phyloP scores from a whole-genome alignment of 2,329 filamentous ascomycete species.

The Fusarium solani-melongenae region DNA sequence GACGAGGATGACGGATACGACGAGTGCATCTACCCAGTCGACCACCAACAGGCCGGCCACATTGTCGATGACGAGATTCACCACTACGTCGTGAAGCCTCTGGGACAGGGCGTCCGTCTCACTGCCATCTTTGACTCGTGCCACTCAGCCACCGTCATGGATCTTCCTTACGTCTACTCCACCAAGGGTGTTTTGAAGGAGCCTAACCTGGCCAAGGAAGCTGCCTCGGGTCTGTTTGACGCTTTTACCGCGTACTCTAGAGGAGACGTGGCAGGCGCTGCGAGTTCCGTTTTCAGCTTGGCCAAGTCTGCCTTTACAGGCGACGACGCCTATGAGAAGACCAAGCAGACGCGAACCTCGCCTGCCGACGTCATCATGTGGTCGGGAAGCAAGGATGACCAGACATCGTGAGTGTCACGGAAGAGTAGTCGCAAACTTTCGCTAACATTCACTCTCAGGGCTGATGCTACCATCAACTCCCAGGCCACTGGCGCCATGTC shows the following conservation, averaged over 20 bases:
- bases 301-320: constrained; percentile 89
- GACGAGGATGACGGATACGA: constrained; percentile 84
- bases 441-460: constrained; percentile 61
- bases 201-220: constrained; percentile 84
- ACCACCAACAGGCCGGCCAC: constrained; percentile 75
- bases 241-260: constrained; percentile 83
- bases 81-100: constrained; percentile 77
- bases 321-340: constrained; percentile 81
- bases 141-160: constrained; percentile 81
- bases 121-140: constrained; percentile 87
- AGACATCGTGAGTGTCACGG: constrained; percentile 74
- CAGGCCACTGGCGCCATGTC: constrained; percentile 98
- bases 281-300: constrained; percentile 82
- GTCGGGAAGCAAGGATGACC: constrained; percentile 95
- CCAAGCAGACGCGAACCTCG: constrained; percentile 89
- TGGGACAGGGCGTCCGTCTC: constrained; percentile 85
- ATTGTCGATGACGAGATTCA: constrained; percentile 86
- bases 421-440: constrained; percentile 1
- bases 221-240: constrained; percentile 76
- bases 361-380: constrained; percentile 98
- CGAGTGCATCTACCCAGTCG: constrained; percentile 83
- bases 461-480: constrained; percentile 87
- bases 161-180: constrained; percentile 83
- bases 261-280: constrained; percentile 85
- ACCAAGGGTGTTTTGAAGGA: constrained; percentile 85